Evolutionary conservation across 2,329 filamentous ascomycete species (phyloP), one percentile per base, ranked within the genome.

Genomic region (Talaromyces sp.): DNA sequence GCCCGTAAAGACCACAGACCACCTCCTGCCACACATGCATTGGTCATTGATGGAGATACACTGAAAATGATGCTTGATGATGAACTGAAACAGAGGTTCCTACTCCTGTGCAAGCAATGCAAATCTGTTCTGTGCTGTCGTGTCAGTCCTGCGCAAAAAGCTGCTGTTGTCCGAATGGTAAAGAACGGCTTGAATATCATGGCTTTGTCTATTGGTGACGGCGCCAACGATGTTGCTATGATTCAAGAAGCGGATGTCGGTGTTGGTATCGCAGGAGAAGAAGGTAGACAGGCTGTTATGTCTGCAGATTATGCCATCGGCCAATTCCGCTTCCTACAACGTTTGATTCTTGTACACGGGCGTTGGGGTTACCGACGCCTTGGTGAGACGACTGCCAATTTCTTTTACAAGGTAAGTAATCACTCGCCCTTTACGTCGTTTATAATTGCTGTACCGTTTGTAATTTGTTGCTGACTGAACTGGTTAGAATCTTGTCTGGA

Each of bases 211-310:
- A 90, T 97, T 63, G 93, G 93, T 64, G 93, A 97, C 70, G 93
- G 93, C 71, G 93, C 93, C 72, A 97, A 97, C 74, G 93, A 97
- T 76, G 92, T 97, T 64, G 92, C 93, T 67, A 97, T 97, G 93
- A 97, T 97, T 69, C 93, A 97, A 76, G 92, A 96, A 76, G 93
- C 93, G 16, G 91, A 97, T 74, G 91, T 97, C n/a, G 93, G 93
- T 74, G 92, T 97, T 51, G 93, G 93, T 76, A 96, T 97, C 74
- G 92, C 92, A 65, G 93, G 93, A 78, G 89, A 94, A 66, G 93
- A 96, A 81, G 92, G 92, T 68, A 85, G 93, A 68, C 92, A 96
- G 76, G 93, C 93, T 40, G 92, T 91, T 70, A 97, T 97, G 93
- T 96, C 92, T 42, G 95, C 93, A 3, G 93, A 97, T 74, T 97